A percentile compares a stretch with the other conserved stretches of the same genome.
These are phyloP conservation scores for Russula sp. DNA, from an alignment of 768 basidiomycete genomes.

Conservation along the genomic window DNA sequence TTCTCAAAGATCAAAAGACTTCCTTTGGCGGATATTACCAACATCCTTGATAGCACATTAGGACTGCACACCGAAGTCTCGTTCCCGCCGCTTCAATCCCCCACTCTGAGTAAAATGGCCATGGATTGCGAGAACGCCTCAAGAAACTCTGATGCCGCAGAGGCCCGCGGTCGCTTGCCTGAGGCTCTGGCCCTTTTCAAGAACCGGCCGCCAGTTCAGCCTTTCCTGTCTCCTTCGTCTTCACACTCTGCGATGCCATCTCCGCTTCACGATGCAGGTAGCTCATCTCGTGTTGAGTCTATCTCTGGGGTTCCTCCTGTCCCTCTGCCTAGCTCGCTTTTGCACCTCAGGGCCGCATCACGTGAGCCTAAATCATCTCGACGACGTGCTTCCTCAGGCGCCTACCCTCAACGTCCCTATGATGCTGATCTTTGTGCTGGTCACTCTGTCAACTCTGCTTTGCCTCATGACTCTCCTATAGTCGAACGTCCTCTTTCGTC, in stretches of 20 bases:
- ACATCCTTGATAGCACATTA: background rate
- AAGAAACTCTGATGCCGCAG: background rate
- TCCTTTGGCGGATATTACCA: constrained; percentile 23
- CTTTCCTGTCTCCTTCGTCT: background rate
- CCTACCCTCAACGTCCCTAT: background rate
- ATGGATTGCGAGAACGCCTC: background rate
- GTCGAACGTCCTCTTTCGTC: background rate
- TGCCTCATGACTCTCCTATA: background rate
- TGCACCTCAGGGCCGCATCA: background rate
- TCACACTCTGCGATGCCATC: background rate
- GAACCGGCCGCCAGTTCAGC: background rate
- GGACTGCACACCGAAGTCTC: background rate
- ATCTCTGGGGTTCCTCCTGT: background rate
- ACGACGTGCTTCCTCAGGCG: background rate
- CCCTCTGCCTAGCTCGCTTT: background rate
- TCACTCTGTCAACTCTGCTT: background rate
- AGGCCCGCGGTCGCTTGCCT: background rate
- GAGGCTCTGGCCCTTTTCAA: background rate
- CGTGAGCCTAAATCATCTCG: background rate
- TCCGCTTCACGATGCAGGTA: background rate
- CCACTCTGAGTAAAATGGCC: background rate
- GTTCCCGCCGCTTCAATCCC: constrained; percentile 2
- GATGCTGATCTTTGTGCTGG: background rate
- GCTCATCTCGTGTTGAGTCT: background rate
- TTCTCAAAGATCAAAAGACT: background rate